Base-by-base conservation (phyloP, 2,329 filamentous ascomycete species). In the Beauveria brongniartii region DNA sequence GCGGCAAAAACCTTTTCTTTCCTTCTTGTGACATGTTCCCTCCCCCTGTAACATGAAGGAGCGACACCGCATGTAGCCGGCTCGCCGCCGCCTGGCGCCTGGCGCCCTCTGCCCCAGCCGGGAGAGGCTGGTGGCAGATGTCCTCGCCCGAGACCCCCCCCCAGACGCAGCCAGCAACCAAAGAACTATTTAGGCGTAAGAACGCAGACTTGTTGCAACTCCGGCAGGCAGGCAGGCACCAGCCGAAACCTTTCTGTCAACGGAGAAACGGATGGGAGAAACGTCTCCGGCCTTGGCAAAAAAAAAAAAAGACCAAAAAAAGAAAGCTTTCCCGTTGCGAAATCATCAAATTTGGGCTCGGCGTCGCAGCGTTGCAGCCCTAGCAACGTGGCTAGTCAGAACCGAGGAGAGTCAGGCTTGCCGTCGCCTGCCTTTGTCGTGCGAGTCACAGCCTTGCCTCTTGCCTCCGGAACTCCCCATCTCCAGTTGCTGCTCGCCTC, bases 361-460 rank as follows among this genome's bases (percentile, higher is more conserved):
- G 22, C 3, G 46, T 30, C 55, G 34, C 46, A 58, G 46, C 34
- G 55, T 58, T 7, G 55, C 55, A 58, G 46, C 55, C 55, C 24
- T 41, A 43, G 46, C 46, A 41, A 50, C 41, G 10, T 43, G 24
- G 51, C 46, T 43, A 40, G 30, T 51, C 24, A 10, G 22, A 50
- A 51, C 46, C 34, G 46, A 58, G 55, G 14, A 57, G 20, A 57
- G 20, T 10, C 43, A 57, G 28, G 16, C 34, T 28, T 20, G 24
- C 37, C 18, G 16, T 26, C 24, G 24, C 28, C 24, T 18, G 43
- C 22, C 22, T 34, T 7, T 26, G 53, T 51, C 46, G 55, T 41
- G 34, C 55, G 34, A 58, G 55, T 57, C 34, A 46, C 46, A 58
- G 55, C 46, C 55, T 58, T n/a, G 46, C 37, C 46, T 41, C 55